A percentile compares a stretch with the other conserved stretches of the same genome.
These are phyloP conservation scores for Arthroderma sp. DNA, from an alignment of 2,329 filamentous ascomycete species.

Conservation along the genomic window DNA sequence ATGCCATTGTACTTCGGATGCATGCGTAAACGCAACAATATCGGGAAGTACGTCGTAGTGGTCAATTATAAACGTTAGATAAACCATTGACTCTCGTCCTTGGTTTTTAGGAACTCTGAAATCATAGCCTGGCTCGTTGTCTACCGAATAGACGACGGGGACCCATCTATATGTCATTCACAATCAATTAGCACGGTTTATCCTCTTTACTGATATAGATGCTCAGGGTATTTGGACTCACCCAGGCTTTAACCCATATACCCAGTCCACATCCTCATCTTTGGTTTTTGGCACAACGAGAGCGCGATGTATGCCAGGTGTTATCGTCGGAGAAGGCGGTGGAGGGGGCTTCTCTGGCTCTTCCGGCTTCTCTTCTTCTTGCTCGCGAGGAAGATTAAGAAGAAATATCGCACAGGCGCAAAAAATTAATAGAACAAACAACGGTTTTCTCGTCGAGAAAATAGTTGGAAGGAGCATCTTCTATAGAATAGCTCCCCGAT, in stretches of 20 bases:
- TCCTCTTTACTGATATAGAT: not conserved
- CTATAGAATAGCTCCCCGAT: too few species aligned
- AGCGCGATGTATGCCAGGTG: not conserved
- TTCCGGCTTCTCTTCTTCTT: too few species aligned
- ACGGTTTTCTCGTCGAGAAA: too few species aligned
- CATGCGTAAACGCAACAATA: constrained; percentile 29
- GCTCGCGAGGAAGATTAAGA: too few species aligned
- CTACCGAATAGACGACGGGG: constrained; percentile 7
- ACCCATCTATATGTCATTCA: constrained; percentile 1
- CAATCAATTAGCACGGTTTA: not conserved
- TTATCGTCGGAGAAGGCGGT: not conserved
- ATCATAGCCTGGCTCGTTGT: constrained; percentile 4
- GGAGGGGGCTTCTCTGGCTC: not conserved
- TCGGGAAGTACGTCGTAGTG: constrained; percentile 29
- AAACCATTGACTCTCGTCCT: constrained; percentile 7
- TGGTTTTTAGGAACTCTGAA: constrained; percentile 4
- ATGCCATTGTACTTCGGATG: constrained; percentile 32
- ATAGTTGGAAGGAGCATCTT: too few species aligned
- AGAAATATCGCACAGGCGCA: too few species aligned
- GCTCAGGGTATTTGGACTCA: not conserved
- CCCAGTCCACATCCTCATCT: constrained; percentile 6
- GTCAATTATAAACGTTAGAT: constrained; percentile 23
- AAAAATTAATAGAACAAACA: too few species aligned
- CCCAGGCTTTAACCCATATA: constrained; percentile 3
- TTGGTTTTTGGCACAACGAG: constrained; percentile 5